These are phyloP conservation scores for Ustilago nuda DNA, from an alignment of 1,284 basidiomycete species.

Conservation along the genomic window DNA sequence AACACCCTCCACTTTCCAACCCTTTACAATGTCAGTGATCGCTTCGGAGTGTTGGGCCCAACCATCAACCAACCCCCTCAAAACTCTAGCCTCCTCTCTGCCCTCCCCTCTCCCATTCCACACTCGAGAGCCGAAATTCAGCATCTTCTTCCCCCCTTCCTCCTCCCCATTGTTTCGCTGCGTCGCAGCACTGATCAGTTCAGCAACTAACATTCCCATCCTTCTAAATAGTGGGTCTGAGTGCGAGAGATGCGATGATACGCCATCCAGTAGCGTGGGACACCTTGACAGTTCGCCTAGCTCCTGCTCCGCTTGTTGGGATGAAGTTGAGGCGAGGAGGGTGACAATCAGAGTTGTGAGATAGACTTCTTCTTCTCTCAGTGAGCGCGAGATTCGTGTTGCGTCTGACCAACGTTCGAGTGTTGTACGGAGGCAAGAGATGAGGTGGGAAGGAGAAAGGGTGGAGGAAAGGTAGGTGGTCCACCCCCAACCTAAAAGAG, in stretches of 20 bases:
- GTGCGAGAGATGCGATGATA: slow-evolving; percentile 76
- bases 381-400: slow-evolving; percentile 11
- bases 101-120: slow-evolving; percentile 86
- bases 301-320: background rate
- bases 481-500: slow-evolving; percentile 35
- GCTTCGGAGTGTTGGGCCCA: slow-evolving; percentile 11
- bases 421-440: background rate
- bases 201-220: slow-evolving; percentile 94
- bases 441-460: background rate
- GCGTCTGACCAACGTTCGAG: slow-evolving; percentile 24
- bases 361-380: slow-evolving; percentile 71
- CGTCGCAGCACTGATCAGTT: slow-evolving; percentile 70
- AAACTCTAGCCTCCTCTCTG: slow-evolving; percentile 68
- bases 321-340: slow-evolving; percentile 70
- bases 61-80: slow-evolving; percentile 51
- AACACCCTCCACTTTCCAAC: background rate
- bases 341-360: slow-evolving; percentile 79
- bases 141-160: slow-evolving; percentile 71
- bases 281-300: slow-evolving; percentile 70
- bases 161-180: background rate
- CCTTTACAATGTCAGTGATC: background rate
- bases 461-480: slow-evolving; percentile 4
- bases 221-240: slow-evolving; percentile 79
- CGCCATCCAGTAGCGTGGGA: slow-evolving; percentile 77
- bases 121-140: slow-evolving; percentile 78